phyloP scores from a whole-genome alignment of 306 rosid genomes.

The Myrica gale region DNA sequence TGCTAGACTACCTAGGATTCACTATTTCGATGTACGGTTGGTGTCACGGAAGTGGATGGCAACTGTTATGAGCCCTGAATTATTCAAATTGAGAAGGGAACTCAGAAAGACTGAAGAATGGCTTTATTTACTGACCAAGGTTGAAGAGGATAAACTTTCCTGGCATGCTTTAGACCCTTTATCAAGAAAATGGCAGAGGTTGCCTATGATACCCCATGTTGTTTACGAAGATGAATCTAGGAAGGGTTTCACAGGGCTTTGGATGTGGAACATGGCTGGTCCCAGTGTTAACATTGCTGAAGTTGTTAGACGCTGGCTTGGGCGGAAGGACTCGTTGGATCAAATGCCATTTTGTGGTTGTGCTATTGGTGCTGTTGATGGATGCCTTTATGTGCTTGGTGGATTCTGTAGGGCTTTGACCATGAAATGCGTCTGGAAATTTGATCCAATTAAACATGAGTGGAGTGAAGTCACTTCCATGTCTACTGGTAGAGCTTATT shows the following conservation, averaged over 20 bases:
- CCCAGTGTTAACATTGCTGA: constrained; percentile 65
- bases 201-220: constrained; percentile 72
- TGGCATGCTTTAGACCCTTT: constrained; percentile 86
- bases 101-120: constrained; percentile 85
- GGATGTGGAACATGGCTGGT: constrained; percentile 79
- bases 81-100: constrained; percentile 70
- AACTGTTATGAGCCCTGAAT: constrained; percentile 52
- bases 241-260: constrained; percentile 53
- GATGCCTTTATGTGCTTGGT: constrained; percentile 86
- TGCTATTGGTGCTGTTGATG: constrained; percentile 77
- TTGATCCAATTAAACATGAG: constrained; percentile 56
- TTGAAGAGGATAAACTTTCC: constrained; percentile 56
- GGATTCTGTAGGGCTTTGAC: constrained; percentile 83
- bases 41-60: constrained; percentile 82
- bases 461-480: constrained; percentile 76
- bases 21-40: constrained; percentile 51
- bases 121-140: constrained; percentile 75
- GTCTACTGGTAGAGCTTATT: constrained; percentile 84
- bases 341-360: constrained; percentile 92
- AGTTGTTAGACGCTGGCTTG: constrained; percentile 76
- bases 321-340: constrained; percentile 65
- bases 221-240: constrained; percentile 51
- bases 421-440: constrained; percentile 78
- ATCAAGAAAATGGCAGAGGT: constrained; percentile 75
- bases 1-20: constrained; percentile 82